Percentiles rank a stretch among this genome's conserved stretches.
Evolutionary conservation across 129 eudicot genomes (phyloP).

Genomic region (Lactuca sativa): DNA sequence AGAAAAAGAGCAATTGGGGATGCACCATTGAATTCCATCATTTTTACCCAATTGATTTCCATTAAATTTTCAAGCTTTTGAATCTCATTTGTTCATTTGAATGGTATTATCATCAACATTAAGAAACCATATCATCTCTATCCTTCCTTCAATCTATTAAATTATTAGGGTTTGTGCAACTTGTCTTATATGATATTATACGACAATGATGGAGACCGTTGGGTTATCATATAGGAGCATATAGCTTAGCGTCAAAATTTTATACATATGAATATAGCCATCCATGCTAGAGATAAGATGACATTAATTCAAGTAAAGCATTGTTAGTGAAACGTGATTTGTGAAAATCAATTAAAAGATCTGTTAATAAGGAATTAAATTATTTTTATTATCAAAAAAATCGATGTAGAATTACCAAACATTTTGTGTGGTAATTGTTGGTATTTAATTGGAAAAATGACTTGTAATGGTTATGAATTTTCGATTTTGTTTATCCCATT

Average conservation of each 20-base stretch:
- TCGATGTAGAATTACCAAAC: too few species aligned
- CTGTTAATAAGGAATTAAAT: too few species aligned
- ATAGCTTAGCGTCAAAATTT: constrained; percentile 1
- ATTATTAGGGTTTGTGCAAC: constrained; percentile 9
- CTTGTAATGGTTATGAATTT: too few species aligned
- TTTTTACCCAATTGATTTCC: constrained; percentile 17
- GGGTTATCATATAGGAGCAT: constrained; percentile 2
- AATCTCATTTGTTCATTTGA: constrained; percentile 29
- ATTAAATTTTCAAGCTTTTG: constrained; percentile 23
- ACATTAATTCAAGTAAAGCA: constrained; percentile 20
- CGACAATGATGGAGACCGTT: not conserved
- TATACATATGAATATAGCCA: constrained; percentile 12
- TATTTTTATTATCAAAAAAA: too few species aligned
- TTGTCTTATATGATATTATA: not conserved
- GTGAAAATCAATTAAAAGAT: not conserved
- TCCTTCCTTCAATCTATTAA: constrained; percentile 8
- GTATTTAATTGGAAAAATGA: too few species aligned
- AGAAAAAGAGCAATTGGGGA: constrained; percentile 28
- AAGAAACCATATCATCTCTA: constrained; percentile 31
- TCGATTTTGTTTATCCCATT: too few species aligned
- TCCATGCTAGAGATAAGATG: constrained; percentile 1
- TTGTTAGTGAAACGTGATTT: not conserved
- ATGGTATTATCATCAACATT: constrained; percentile 25
- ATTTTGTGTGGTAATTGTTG: too few species aligned
- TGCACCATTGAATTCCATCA: constrained; percentile 23